phyloP scores from a whole-genome alignment of 2,329 filamentous ascomycete genomes.

The Microdochium trichocladiopsis region DNA sequence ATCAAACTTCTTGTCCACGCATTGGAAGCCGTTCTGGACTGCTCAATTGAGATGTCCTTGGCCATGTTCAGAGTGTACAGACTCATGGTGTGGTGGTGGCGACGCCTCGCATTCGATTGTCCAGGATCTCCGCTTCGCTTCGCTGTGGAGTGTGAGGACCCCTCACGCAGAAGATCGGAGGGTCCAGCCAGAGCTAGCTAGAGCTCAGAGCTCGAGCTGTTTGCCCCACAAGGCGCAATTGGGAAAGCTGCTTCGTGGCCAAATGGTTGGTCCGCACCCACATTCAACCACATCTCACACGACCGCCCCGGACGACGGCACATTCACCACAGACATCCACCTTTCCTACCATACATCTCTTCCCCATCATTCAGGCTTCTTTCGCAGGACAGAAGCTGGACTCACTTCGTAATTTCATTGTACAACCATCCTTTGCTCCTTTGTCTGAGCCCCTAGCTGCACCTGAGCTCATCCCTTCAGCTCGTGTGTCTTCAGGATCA shows the following conservation, averaged over 20 bases:
- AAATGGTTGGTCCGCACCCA: too few relatives aligned
- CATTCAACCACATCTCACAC: background rate
- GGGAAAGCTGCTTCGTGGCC: background rate
- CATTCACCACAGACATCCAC: background rate
- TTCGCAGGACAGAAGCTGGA: background rate
- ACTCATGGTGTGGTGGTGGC: too few relatives aligned
- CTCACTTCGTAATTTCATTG: background rate
- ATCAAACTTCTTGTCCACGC: too few relatives aligned
- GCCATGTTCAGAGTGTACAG: too few relatives aligned
- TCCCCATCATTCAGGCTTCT: background rate
- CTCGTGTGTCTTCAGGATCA: background rate
- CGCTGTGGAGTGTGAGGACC: too few relatives aligned
- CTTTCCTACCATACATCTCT: background rate
- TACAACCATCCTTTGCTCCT: background rate
- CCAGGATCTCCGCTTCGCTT: background rate
- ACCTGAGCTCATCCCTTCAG: background rate
- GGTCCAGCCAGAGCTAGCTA: too few relatives aligned
- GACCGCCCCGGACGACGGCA: background rate
- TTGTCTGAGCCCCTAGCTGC: background rate
- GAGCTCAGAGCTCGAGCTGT: background rate
- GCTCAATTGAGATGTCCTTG: too few relatives aligned
- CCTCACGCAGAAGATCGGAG: too few relatives aligned
- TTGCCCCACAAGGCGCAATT: background rate
- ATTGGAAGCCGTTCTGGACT: too few relatives aligned
- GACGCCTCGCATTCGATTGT: background rate